Evolutionary conservation across 176 grass and related monocot species (phyloP), one percentile per base, ranked within the genome.

Genomic region (Chloris gayana): DNA sequence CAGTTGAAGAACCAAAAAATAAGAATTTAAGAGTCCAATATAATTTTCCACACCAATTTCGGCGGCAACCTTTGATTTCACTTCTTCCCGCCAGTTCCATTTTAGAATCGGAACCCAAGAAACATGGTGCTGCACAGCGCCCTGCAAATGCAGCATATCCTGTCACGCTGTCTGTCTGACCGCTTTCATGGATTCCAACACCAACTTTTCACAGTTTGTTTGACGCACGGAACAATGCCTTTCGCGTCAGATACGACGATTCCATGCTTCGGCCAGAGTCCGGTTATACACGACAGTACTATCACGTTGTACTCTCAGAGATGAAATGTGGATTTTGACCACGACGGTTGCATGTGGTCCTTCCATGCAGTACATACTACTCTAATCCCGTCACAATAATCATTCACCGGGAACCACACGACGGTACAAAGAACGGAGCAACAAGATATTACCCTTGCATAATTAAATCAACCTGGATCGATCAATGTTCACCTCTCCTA

Each of bases 201-300:
- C 49, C 34, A 3, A 60, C 62, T 79, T 21, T 41, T 21, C 25
- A 73, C 25, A 73, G 83, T 21, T 26, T 12, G 83, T 21, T 26
- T 12, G 75, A 64, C 75, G 44, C 1, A 24, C n/a, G 15, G 9
- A 39, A 37, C 56, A 31, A 64, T 29, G 30, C 14, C 35, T 50
- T 34, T 57, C 25, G 76, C 33, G 50, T 44, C 78, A 59, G 49
- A 24, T n/a, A 25, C 61, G 6, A 31, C 31, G 15, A n/a, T 1
- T 39, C 4, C 0, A 5, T 17, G 2, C 47, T 49, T 2, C 42
- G 12, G 11, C 10, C 42, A 45, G 9, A 10, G 42, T 45, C 9
- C 12, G 42, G 9, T 10, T 45, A 1, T 12, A 3, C 14, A 13
- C 5, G 46, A 49, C 44, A 46, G 44, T n/a, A n/a, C n/a, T 46